Percentiles rank a stretch among this genome's conserved stretches.
These are phyloP conservation scores for Phoma sp. DNA, from an alignment of 2,329 filamentous ascomycete species.

Conservation along the genomic window DNA sequence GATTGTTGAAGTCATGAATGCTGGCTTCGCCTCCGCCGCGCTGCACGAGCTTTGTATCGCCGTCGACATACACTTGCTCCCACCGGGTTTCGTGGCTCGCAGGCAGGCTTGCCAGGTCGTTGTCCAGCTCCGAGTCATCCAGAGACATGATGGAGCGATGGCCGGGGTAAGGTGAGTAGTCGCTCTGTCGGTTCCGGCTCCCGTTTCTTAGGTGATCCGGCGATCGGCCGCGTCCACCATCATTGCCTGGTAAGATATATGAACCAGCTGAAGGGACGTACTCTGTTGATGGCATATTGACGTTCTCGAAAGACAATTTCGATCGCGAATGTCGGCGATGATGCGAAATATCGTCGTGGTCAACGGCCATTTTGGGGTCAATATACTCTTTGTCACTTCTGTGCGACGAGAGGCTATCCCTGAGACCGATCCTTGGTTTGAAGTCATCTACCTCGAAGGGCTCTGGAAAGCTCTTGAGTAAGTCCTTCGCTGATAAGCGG, in stretches of 20 bases:
- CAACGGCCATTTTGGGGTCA: constrained; percentile 54
- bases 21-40: constrained; percentile 39
- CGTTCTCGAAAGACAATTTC: constrained; percentile 42
- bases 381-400: constrained; percentile 58
- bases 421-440: constrained; percentile 26
- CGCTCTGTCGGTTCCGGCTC: constrained; percentile 43
- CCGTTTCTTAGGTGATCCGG: constrained; percentile 23
- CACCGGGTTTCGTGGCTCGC: constrained; percentile 46
- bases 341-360: constrained; percentile 53
- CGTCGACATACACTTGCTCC: constrained; percentile 51
- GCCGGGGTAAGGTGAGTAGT: constrained; percentile 45
- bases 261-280: constrained; percentile 56
- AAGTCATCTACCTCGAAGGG: constrained; percentile 17
- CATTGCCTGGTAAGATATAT: constrained; percentile 48
- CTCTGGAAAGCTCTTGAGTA: constrained; percentile 60
- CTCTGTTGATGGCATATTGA: constrained; percentile 49
- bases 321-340: constrained; percentile 35
- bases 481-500: constrained; percentile 74
- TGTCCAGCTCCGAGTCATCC: constrained; percentile 48
- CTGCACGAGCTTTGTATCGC: constrained; percentile 48
- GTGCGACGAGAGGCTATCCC: constrained; percentile 50
- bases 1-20: constrained; percentile 41
- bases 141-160: constrained; percentile 49
- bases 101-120: constrained; percentile 45
- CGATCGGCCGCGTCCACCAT: constrained; percentile 36